These are phyloP conservation scores for Citrus sinensis DNA, from an alignment of 345 rosid species.

Conservation along the genomic window DNA sequence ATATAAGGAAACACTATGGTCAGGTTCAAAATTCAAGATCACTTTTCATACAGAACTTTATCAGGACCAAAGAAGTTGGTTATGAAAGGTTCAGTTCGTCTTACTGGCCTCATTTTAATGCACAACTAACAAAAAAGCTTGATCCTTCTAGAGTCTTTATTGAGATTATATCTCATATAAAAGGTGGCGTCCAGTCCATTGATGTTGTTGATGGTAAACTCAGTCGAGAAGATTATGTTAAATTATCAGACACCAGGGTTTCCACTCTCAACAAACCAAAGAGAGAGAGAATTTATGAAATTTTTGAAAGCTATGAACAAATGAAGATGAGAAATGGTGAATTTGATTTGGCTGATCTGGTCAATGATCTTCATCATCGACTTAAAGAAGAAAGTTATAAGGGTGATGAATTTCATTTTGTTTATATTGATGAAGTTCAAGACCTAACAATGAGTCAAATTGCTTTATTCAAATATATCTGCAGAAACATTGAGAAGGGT, in stretches of 20 bases:
- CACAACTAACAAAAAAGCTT: slow-evolving; percentile 30
- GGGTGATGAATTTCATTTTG: slow-evolving; percentile 41
- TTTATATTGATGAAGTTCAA: slow-evolving; percentile 64
- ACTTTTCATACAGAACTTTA: slow-evolving; percentile 22
- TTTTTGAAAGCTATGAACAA: slow-evolving; percentile 43
- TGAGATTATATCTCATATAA: slow-evolving; percentile 56
- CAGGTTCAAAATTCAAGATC: slow-evolving; percentile 21
- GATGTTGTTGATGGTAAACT: slow-evolving; percentile 30
- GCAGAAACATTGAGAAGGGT: slow-evolving; percentile 40
- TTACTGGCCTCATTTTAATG: slow-evolving; percentile 57
- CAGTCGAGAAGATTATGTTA: slow-evolving; percentile 30
- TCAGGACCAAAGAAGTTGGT: slow-evolving; percentile 43
- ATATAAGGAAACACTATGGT: slow-evolving; percentile 21
- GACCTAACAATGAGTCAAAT: slow-evolving; percentile 59
- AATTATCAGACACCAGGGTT: slow-evolving; percentile 29
- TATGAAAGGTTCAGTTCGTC: slow-evolving; percentile 38
- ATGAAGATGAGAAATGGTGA: slow-evolving; percentile 39
- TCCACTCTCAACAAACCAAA: slow-evolving; percentile 30
- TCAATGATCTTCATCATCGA: slow-evolving; percentile 48
- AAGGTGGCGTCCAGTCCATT: slow-evolving; percentile 40
- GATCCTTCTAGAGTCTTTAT: slow-evolving; percentile 48
- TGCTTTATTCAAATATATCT: slow-evolving; percentile 40
- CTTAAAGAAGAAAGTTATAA: slow-evolving; percentile 22
- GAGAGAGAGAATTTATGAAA: slow-evolving; percentile 37
- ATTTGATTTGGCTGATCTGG: slow-evolving; percentile 58